Percentiles rank a stretch among this genome's conserved stretches.
Conservation (phyloP, 805 yeast species). For the Yamadazyma insecticola region DNA sequence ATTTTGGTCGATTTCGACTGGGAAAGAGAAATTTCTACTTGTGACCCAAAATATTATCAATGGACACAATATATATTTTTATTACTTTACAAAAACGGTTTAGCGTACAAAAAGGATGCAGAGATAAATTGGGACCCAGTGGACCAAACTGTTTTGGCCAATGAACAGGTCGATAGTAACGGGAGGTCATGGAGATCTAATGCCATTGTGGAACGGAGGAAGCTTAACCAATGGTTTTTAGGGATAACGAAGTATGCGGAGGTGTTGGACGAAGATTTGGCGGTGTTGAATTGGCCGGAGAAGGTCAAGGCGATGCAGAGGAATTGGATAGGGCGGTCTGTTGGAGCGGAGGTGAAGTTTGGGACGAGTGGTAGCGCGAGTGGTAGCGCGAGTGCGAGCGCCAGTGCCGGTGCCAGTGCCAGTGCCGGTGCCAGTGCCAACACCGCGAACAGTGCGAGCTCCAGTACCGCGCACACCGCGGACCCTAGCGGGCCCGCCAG, state of each 20-base stretch:
- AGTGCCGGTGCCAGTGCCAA: too few relatives aligned
- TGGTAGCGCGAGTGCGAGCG: too few relatives aligned
- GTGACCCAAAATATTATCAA: constrained; percentile 81
- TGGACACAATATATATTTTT: constrained; percentile 90
- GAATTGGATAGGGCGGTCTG: constrained; percentile 90
- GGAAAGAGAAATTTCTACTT: constrained; percentile 86
- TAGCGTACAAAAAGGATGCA: constrained; percentile 83
- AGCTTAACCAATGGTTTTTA: constrained; percentile 89
- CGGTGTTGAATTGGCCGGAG: constrained; percentile 74
- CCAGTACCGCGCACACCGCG: too few relatives aligned
- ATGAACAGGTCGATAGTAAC: constrained; percentile 86
- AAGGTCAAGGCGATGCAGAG: constrained; percentile 87
- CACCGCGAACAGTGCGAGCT: too few relatives aligned
- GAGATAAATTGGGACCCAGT: constrained; percentile 98
- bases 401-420: too few relatives aligned
- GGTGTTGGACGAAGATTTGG: constrained; percentile 61
- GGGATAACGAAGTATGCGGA: constrained; percentile 81
- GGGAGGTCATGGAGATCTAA: constrained; percentile 98
- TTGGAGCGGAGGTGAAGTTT: constrained; percentile 70
- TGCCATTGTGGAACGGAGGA: constrained; percentile 80
- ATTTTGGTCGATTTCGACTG: constrained; percentile 91
- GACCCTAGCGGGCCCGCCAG: too few relatives aligned
- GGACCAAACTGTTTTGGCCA: constrained; percentile 91
- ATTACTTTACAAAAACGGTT: constrained; percentile 64
- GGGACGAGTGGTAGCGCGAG: constrained; percentile 15